phyloP scores from a whole-genome alignment of 164 flowering plant genomes.

The Magnolia kwangsiensis region DNA sequence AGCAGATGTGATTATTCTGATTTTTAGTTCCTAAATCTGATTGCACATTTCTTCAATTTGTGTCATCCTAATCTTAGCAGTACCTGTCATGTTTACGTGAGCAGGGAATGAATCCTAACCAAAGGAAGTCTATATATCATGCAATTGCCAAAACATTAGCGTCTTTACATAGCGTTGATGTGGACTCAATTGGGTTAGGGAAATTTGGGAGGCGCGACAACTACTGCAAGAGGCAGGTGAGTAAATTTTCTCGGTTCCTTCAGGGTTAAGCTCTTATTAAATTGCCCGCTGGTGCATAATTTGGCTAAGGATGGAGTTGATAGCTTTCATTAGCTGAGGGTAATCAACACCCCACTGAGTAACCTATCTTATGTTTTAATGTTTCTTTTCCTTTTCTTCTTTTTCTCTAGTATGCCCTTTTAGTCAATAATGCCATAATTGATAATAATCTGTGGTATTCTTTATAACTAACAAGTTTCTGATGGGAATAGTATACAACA shows the following conservation, averaged over 20 bases:
- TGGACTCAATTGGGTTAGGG: slow-evolving; percentile 69
- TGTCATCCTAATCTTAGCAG: background rate
- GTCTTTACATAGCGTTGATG: slow-evolving; percentile 65
- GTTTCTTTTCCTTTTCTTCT: no score
- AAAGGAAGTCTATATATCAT: slow-evolving; percentile 58
- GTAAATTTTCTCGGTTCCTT: background rate
- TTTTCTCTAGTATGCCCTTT: no score
- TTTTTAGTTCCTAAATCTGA: background rate
- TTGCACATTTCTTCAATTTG: background rate
- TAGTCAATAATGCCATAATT: no score
- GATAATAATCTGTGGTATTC: no score
- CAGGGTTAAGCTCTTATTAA: background rate
- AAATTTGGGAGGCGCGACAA: slow-evolving; percentile 67
- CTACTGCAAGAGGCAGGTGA: slow-evolving; percentile 88
- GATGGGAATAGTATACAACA: no score
- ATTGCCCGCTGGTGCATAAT: background rate
- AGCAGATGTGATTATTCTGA: background rate
- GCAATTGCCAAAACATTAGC: slow-evolving; percentile 74
- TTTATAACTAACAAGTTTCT: no score
- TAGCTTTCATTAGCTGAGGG: background rate
- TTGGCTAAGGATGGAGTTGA: background rate
- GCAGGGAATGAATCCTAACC: slow-evolving; percentile 65
- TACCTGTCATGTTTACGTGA: slow-evolving; percentile 2
- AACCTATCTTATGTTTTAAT: no score
- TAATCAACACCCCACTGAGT: background rate